A percentile compares a stretch with the other conserved stretches of the same genome.
phyloP scores from a whole-genome alignment of 257 asterid species.

The Linaria vulgaris region DNA sequence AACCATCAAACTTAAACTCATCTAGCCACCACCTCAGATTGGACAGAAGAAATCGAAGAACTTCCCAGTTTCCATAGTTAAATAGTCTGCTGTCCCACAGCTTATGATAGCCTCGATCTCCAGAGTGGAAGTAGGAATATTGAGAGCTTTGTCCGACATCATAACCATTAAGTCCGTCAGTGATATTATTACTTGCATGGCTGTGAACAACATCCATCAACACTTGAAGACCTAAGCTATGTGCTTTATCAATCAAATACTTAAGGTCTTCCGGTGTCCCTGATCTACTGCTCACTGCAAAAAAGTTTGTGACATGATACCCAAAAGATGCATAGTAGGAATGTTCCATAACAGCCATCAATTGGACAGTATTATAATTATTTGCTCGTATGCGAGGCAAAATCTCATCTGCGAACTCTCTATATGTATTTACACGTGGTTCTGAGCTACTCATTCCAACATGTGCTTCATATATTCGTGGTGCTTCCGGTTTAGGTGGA shows the following conservation, averaged over 20 bases:
- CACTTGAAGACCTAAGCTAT: slow-evolving; percentile 79
- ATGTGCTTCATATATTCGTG: slow-evolving; percentile 95
- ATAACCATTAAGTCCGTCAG: slow-evolving; percentile 92
- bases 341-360: slow-evolving; percentile 99
- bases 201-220: slow-evolving; percentile 95
- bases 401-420: slow-evolving; percentile 83
- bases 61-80: slow-evolving; percentile 96
- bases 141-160: slow-evolving; percentile 91
- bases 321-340: slow-evolving; percentile 95
- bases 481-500: slow-evolving; percentile 75
- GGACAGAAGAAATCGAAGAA: slow-evolving; percentile 91
- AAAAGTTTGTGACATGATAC: slow-evolving; percentile 90
- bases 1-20: slow-evolving; percentile 90
- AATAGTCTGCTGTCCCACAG: slow-evolving; percentile 93
- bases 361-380: slow-evolving; percentile 86
- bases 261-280: slow-evolving; percentile 98
- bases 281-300: slow-evolving; percentile 88
- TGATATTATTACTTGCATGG: slow-evolving; percentile 83
- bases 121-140: slow-evolving; percentile 88
- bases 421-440: slow-evolving; percentile 70
- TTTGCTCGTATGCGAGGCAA: slow-evolving; percentile 85
- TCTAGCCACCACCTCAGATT: slow-evolving; percentile 98
- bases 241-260: slow-evolving; percentile 93
- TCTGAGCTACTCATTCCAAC: slow-evolving; percentile 97
- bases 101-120: slow-evolving; percentile 84